Percentiles rank a stretch among this genome's conserved stretches.
phyloP scores from a whole-genome alignment of 768 basidiomycete species.

The Pleurotus ostreatus region DNA sequence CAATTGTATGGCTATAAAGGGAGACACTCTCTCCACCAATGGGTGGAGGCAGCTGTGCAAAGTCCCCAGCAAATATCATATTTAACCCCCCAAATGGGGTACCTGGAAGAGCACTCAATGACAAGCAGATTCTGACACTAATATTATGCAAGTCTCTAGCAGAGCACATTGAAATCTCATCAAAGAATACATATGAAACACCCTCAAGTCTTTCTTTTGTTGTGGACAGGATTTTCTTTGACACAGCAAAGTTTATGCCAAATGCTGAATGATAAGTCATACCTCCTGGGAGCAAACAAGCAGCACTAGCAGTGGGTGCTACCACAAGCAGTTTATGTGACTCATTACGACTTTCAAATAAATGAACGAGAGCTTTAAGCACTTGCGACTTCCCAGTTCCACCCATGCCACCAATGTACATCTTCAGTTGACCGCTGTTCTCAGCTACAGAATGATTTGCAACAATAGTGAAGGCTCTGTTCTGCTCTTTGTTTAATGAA shows the following conservation, averaged over 20 bases:
- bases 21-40: constrained; percentile 7
- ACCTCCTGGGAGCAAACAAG: constrained; percentile 15
- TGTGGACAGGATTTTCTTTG: constrained; percentile 3
- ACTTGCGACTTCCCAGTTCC: constrained; percentile 23
- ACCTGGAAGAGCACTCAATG: constrained; percentile 12
- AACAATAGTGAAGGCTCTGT: constrained; percentile 13
- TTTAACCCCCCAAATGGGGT: constrained; percentile 30
- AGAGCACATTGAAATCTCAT: constrained; percentile 39
- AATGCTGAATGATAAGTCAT: constrained; percentile 22
- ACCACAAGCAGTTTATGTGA: constrained; percentile 10
- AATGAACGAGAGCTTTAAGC: constrained; percentile 11
- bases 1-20: constrained; percentile 19
- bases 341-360: constrained; percentile 13
- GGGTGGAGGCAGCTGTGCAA: constrained; percentile 27
- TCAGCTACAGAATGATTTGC: constrained; percentile 16
- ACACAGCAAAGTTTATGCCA: constrained; percentile 12
- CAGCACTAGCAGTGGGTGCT: constrained; percentile 21
- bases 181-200: constrained; percentile 34
- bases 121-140: constrained; percentile 17
- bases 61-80: constrained; percentile 37
- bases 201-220: constrained; percentile 12
- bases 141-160: constrained; percentile 25
- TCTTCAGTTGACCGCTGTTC: constrained; percentile 14
- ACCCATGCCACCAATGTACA: constrained; percentile 25
- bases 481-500: neutral